Base-by-base conservation (phyloP, 441 rosid genomes). In the Gossypium aridum region DNA sequence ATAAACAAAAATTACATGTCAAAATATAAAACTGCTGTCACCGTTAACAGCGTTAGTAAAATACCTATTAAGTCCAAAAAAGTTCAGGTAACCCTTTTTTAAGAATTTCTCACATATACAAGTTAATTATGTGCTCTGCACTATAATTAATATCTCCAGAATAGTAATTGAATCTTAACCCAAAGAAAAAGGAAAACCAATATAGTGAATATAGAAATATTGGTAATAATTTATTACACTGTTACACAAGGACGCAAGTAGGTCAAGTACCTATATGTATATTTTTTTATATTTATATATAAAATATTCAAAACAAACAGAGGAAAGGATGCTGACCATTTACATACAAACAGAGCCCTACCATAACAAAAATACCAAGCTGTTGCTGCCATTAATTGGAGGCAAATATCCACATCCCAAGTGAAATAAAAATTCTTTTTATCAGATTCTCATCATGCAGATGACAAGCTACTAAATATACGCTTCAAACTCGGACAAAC, bases 401-500 rank as follows among this genome's bases (percentile, higher is more conserved):
- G 69, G 68, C 60, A 16, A 31, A 62, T 67, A 26, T 7, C 72
- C 70, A 66, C 22, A 55, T 0, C 56, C 60, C n/a, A 56, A 64
- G 22, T 53, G 5, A 17, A 19, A 70, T 61, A 61, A 61, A 61
- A 26, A 3, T 13, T 26, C 17, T 61, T 26, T 51, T 51, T 17
- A 26, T n/a, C 39, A 61, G 43, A 63, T 5, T 31, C 57, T 23
- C 39, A 62, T 83, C 71, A 81, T 31, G 74, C 34, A 49, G 86
- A 70, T 31, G 84, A 80, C 78, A 81, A 70, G 86, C 92, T 90
- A 82, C 89, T 87, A 76, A 85, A 92, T 70, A 92, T 86, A 2
- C 97, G 95, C 87, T 92, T 96, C 90, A 96, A 80, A 86, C 98
- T 92, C 3, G 91, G 96, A 72, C 94, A 90, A 14, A 84, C 89